A percentile compares a stretch with the other conserved stretches of the same genome.
phyloP scores from a whole-genome alignment of 2,329 filamentous ascomycete species.

The Fusarium compactum region DNA sequence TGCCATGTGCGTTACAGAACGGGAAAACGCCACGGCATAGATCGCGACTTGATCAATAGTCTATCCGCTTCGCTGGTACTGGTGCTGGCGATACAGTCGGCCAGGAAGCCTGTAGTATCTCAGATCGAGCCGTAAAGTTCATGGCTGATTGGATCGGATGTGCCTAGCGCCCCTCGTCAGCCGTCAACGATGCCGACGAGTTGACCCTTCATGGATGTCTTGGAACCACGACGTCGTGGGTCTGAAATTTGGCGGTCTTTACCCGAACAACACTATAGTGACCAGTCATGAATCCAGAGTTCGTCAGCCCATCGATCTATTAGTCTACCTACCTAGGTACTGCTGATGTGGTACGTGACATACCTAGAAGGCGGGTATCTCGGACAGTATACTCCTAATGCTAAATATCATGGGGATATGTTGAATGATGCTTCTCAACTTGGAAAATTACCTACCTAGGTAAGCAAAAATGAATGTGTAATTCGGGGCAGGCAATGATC shows the following conservation, averaged over 20 bases:
- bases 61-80: constrained; percentile 14
- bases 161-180: constrained; percentile 33
- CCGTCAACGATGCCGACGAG: constrained; percentile 19
- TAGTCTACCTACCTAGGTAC: not conserved
- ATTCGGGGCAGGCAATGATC: not conserved
- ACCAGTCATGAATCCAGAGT: constrained; percentile 43
- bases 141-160: constrained; percentile 34
- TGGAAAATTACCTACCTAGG: not conserved
- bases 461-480: not conserved
- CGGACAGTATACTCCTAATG: not conserved
- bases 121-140: not conserved
- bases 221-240: constrained; percentile 33
- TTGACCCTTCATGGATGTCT: constrained; percentile 28
- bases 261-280: constrained; percentile 33
- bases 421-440: not conserved
- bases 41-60: constrained; percentile 22
- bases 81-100: not conserved
- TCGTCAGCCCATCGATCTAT: constrained; percentile 41
- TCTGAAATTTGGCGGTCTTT: constrained; percentile 35
- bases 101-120: not conserved
- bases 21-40: constrained; percentile 2
- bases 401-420: not conserved
- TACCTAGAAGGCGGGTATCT: not conserved
- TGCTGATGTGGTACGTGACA: constrained; percentile 2
- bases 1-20: constrained; percentile 25